A percentile compares a stretch with the other conserved stretches of the same genome.
Evolutionary conservation across 2,329 filamentous ascomycete species (phyloP).

Genomic region (Calonectria honghensis): DNA sequence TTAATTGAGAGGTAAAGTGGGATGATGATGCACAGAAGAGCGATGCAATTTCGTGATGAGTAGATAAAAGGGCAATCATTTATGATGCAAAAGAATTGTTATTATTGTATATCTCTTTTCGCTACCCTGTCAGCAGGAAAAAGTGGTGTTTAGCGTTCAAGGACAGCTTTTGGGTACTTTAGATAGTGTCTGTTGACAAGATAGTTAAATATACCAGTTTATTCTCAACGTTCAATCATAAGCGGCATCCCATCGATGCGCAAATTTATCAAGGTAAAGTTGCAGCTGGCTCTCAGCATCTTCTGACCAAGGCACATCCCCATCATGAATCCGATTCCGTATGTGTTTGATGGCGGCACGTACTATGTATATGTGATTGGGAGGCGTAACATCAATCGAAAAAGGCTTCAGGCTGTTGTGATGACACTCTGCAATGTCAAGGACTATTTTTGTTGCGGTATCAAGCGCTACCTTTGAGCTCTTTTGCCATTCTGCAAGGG

Average conservation of each 20-base stretch:
- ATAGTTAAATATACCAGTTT: too few species aligned
- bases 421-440: not conserved
- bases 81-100: too few species aligned
- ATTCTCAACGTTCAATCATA: not conserved
- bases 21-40: too few species aligned
- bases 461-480: not conserved
- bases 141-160: not conserved
- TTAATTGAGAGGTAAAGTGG: not conserved
- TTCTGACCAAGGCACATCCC: not conserved
- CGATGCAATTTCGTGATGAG: too few species aligned
- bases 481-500: not conserved
- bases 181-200: too few species aligned
- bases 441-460: not conserved
- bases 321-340: not conserved
- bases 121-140: not conserved
- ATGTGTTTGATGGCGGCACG: not conserved
- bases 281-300: not conserved
- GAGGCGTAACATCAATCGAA: not conserved
- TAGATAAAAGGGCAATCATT: too few species aligned
- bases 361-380: not conserved
- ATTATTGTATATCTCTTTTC: too few species aligned
- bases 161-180: too few species aligned
- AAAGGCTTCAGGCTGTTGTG: not conserved
- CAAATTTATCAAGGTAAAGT: not conserved
- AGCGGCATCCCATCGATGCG: not conserved